These are phyloP conservation scores for Toxoplasma gondii DNA, from an alignment of 169 alveolate genomes.

Conservation along the genomic window DNA sequence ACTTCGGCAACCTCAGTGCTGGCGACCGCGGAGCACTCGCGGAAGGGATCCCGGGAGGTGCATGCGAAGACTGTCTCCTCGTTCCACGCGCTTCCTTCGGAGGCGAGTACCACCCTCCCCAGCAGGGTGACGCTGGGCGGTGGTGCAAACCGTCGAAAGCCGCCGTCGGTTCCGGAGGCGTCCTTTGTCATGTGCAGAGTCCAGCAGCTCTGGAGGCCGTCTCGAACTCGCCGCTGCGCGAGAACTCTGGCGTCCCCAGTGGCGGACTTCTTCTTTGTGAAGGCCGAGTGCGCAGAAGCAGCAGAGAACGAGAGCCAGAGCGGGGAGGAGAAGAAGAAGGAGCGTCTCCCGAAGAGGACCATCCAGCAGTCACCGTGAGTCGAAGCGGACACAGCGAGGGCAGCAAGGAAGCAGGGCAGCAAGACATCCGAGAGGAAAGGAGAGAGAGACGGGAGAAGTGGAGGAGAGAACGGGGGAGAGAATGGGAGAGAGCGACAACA, in stretches of 20 bases:
- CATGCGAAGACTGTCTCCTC: not conserved
- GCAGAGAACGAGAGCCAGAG: not conserved
- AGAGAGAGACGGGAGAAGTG: too few species aligned
- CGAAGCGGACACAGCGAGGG: too few species aligned
- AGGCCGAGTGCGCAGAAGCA: not conserved
- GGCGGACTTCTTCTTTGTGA: too few species aligned
- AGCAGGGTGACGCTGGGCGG: not conserved
- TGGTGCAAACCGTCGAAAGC: not conserved
- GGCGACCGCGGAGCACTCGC: not conserved
- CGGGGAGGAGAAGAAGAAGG: not conserved
- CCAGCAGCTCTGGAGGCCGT: not conserved
- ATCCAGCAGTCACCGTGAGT: not conserved
- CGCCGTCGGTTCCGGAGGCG: not conserved
- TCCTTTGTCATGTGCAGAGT: not conserved
- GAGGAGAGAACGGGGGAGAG: too few species aligned
- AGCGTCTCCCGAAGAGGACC: not conserved
- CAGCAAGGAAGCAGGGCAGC: too few species aligned
- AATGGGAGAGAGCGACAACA: too few species aligned
- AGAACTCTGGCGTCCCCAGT: not conserved
- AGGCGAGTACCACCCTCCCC: conserved; percentile 16
- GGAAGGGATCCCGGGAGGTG: not conserved
- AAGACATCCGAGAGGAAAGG: too few species aligned
- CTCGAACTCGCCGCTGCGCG: not conserved
- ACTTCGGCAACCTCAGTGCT: too few species aligned
- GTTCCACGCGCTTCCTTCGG: conserved; percentile 26